Evolutionary conservation across 2,329 filamentous ascomycete species (phyloP).

Genomic region (Metarhizium rileyi): DNA sequence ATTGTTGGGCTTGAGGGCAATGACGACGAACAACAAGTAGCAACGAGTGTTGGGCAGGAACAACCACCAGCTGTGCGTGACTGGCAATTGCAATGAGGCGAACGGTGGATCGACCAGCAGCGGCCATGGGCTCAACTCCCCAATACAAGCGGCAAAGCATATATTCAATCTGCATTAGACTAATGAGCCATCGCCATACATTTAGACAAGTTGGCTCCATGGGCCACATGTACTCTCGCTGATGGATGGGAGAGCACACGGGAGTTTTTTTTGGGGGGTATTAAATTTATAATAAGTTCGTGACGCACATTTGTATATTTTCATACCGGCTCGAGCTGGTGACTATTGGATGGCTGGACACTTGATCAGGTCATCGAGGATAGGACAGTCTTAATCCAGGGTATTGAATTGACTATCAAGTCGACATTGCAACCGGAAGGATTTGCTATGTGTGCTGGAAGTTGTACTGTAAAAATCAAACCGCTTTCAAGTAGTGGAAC

Average conservation of each 20-base stretch:
- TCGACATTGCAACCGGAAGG: not conserved
- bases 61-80: not conserved
- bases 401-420: not conserved
- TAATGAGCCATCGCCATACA: slow-evolving; percentile 5
- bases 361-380: not conserved
- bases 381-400: not conserved
- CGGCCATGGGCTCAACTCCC: not conserved
- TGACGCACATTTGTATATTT: slow-evolving; percentile 6
- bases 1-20: not conserved
- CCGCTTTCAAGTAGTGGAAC: too few species aligned
- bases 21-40: not conserved
- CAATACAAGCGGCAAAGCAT: not conserved
- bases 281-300: slow-evolving; percentile 5
- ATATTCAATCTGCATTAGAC: not conserved
- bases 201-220: slow-evolving; percentile 4
- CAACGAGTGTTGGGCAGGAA: not conserved
- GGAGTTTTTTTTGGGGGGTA: slow-evolving; percentile 2
- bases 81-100: not conserved
- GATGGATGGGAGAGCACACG: not conserved
- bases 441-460: not conserved
- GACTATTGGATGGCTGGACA: not conserved
- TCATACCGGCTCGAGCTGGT: not conserved
- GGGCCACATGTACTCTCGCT: slow-evolving; percentile 3
- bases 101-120: not conserved
- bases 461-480: too few species aligned